phyloP scores from a whole-genome alignment of 139 green algal genomes.

The Volvox reticuliferus region DNA sequence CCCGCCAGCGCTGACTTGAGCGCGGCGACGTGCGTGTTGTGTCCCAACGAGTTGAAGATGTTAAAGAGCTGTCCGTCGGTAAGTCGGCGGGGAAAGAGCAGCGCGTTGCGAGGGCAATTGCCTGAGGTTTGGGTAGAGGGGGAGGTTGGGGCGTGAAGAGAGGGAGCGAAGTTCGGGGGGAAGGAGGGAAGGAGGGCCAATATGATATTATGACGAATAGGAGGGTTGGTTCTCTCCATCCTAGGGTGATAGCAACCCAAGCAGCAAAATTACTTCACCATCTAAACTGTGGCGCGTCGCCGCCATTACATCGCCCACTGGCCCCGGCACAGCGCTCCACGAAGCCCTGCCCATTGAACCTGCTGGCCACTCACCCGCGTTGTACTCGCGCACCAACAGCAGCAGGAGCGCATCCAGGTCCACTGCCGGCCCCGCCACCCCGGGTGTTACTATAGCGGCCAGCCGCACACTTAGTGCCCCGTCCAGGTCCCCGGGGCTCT shows the following conservation, averaged over 20 bases:
- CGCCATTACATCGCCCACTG: too few relatives aligned
- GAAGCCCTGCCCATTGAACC: too few relatives aligned
- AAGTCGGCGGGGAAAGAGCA: conserved; percentile 66
- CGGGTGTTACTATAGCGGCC: conserved; percentile 54
- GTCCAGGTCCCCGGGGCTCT: conserved; percentile 55
- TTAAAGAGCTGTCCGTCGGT: conserved; percentile 68
- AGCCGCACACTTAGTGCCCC: conserved; percentile 46
- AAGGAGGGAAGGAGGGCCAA: too few relatives aligned
- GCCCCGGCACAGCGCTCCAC: too few relatives aligned
- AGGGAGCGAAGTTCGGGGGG: neutral
- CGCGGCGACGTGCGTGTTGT: conserved; percentile 13
- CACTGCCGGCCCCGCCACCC: conserved; percentile 55
- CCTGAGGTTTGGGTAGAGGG: conserved; percentile 40
- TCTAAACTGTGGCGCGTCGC: too few relatives aligned
- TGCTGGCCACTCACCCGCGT: conserved; percentile 43
- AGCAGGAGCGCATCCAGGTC: conserved; percentile 75
- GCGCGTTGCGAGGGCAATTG: conserved; percentile 61
- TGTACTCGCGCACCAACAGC: conserved; percentile 65
- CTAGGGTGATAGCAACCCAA: too few relatives aligned
- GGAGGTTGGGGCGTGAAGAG: neutral
- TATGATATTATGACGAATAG: too few relatives aligned
- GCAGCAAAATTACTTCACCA: too few relatives aligned
- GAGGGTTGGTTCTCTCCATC: too few relatives aligned
- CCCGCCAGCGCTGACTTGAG: neutral
- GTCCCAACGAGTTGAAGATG: conserved; percentile 50